Base-by-base conservation (phyloP, 2,329 filamentous ascomycete species). In the Aspergillus caelatus region DNA sequence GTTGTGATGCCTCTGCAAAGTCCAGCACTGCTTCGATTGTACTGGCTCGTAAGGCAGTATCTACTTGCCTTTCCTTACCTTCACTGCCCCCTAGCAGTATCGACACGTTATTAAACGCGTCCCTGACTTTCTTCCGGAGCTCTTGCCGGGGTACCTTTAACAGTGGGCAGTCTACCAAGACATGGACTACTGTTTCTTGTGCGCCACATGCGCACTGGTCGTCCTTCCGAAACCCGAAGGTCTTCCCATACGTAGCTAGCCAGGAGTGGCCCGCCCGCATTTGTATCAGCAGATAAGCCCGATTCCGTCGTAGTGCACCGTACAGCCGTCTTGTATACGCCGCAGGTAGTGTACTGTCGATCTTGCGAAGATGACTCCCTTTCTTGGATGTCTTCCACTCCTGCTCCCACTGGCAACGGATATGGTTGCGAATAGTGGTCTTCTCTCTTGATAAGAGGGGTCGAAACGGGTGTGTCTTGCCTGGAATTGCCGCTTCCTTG, bases 231-330 rank as follows among this genome's bases (percentile, higher is more conserved):
- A 66, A 71, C 28, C 63, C 41, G 14, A 61, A 34, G 7, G 21
- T 46, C 60, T 66, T 69, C 4, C 23, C 36, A 60, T 66, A 63
- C 21, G 57, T 68, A 10, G 64, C 66, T 48, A 72, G 59, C 71
- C 65, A 71, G 39, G 57, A 68, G 46, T 71, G 63, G 45, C 68
- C 68, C 21, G 64, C 69, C 30, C 65, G 66, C 28, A 71, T 58
- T 57, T 72, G 65, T 10, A 58, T 65, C 9, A 71, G 58, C 12
- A 71, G 56, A 32, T 70, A 70, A 3, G 65, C 64, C 54, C 52
- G 64, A 45, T 65, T 63, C 46, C 60, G 36, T 16, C 62, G 56
- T 19, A 65, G 57, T 9, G n/a, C 23, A 19, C 67, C 52, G 41
- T 67, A 65, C 1, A 62, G 59, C 19, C 39, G 54, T 54, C 55